phyloP scores from a whole-genome alignment of 768 basidiomycete species.

The Pisolithus microcarpus region DNA sequence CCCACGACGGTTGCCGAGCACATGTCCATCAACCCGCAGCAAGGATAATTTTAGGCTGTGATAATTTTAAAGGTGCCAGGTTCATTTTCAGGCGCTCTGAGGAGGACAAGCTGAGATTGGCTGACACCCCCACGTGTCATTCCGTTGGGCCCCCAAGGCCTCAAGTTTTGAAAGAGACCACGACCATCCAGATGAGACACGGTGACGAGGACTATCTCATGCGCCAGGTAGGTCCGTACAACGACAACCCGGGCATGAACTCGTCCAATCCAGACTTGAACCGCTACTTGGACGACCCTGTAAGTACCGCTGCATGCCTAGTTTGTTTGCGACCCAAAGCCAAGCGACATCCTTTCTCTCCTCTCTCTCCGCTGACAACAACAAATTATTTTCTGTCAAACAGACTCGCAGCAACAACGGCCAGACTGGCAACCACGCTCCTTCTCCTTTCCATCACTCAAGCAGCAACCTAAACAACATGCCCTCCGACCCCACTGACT shows the following conservation, averaged over 20 bases:
- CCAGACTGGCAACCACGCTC: conserved; percentile 32
- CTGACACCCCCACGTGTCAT: no score
- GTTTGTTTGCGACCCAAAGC: conserved; percentile 1
- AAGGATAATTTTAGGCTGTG: no score
- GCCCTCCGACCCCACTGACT: conserved; percentile 13
- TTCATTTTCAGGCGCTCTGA: no score
- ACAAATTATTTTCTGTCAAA: conserved; percentile 1
- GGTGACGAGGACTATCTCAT: conserved; percentile 19
- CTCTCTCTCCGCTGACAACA: neutral
- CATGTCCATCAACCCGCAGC: no score
- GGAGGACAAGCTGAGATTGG: no score
- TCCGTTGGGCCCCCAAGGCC: no score
- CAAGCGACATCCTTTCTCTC: neutral
- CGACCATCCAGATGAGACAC: conserved; percentile 12
- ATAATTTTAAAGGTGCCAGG: no score
- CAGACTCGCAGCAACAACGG: conserved; percentile 27
- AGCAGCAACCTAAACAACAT: conserved; percentile 11
- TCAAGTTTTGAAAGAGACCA: neutral
- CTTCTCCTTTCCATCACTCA: conserved; percentile 20
- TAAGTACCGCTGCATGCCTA: conserved; percentile 9
- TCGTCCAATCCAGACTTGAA: conserved; percentile 21
- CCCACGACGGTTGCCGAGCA: no score
- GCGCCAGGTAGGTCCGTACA: conserved; percentile 19
- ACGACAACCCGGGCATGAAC: conserved; percentile 9
- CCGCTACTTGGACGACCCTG: conserved; percentile 23